These are phyloP conservation scores for Saturnispora serradocipensis DNA, from an alignment of 805 yeast species.

Conservation along the genomic window DNA sequence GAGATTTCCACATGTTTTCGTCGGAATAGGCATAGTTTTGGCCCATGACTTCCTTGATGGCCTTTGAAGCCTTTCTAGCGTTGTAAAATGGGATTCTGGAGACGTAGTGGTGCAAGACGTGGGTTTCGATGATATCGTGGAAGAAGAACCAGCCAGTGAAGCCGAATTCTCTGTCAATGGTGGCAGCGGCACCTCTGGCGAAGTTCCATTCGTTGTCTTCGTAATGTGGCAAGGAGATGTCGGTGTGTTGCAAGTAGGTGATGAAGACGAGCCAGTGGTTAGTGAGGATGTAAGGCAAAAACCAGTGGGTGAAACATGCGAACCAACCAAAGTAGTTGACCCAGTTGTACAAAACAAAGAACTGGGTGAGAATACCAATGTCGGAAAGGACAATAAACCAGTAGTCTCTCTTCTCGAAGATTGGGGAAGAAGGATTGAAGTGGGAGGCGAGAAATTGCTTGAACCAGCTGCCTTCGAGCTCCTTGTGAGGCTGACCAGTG, in stretches of 20 bases:
- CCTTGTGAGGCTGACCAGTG: slow-evolving; percentile 61
- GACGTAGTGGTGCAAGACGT: slow-evolving; percentile 77
- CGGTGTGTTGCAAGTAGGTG: slow-evolving; percentile 79
- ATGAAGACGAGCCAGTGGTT: slow-evolving; percentile 89
- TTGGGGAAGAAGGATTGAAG: slow-evolving; percentile 63
- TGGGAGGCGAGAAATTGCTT: slow-evolving; percentile 49
- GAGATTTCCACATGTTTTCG: slow-evolving; percentile 65
- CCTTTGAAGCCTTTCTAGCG: slow-evolving; percentile 71
- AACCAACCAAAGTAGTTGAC: slow-evolving; percentile 52
- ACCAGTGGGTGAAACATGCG: slow-evolving; percentile 58
- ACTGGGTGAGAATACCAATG: slow-evolving; percentile 53
- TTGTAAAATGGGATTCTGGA: slow-evolving; percentile 83
- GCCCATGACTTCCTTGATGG: slow-evolving; percentile 79
- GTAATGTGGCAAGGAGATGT: slow-evolving; percentile 73
- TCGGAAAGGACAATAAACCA: slow-evolving; percentile 66
- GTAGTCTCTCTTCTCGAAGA: slow-evolving; percentile 65
- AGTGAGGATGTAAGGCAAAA: slow-evolving; percentile 67
- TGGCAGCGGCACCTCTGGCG: slow-evolving; percentile 86
- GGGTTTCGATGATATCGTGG: slow-evolving; percentile 89
- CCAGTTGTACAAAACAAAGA: slow-evolving; percentile 49
- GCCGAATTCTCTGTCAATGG: slow-evolving; percentile 78
- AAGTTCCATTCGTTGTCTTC: slow-evolving; percentile 69
- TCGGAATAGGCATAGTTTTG: slow-evolving; percentile 57
- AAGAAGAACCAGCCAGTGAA: slow-evolving; percentile 68
- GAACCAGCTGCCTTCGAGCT: slow-evolving; percentile 16